phyloP scores from a whole-genome alignment of 2,329 filamentous ascomycete genomes.

The Clarireedia hainanense region DNA sequence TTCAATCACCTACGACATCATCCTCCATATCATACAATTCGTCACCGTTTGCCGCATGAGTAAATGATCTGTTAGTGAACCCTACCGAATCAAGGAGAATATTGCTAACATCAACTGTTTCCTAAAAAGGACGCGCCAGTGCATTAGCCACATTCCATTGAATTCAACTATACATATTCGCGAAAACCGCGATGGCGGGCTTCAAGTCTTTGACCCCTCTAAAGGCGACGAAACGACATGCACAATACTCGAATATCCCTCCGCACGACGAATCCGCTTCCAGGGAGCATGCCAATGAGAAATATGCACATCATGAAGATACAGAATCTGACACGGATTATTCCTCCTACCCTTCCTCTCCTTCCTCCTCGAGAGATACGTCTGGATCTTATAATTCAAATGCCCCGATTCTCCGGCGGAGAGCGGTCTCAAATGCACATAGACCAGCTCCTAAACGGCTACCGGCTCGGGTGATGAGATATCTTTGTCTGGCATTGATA shows the following conservation, averaged over 20 bases:
- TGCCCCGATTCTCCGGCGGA: slow-evolving; percentile 26
- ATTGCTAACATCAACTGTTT: no score
- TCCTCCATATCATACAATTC: no score
- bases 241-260: slow-evolving; percentile 18
- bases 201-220: slow-evolving; percentile 39
- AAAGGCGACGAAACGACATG: slow-evolving; percentile 25
- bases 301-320: slow-evolving; percentile 28
- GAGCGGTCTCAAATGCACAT: slow-evolving; percentile 13
- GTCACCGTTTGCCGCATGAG: no score
- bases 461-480: slow-evolving; percentile 67
- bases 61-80: no score
- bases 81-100: no score
- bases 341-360: slow-evolving; percentile 27
- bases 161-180: background rate
- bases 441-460: slow-evolving; percentile 32
- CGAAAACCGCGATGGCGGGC: slow-evolving; percentile 36
- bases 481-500: slow-evolving; percentile 66
- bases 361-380: slow-evolving; percentile 25
- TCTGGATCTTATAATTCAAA: slow-evolving; percentile 25
- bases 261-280: slow-evolving; percentile 8
- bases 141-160: background rate
- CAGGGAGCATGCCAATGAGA: slow-evolving; percentile 24
- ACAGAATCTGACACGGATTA: slow-evolving; percentile 38
- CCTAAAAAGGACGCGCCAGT: background rate
- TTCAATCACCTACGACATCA: no score